Evolutionary conservation across 78 protist species (phyloP), one percentile per base, ranked within the genome.

Genomic region (Bodo saltans): DNA sequence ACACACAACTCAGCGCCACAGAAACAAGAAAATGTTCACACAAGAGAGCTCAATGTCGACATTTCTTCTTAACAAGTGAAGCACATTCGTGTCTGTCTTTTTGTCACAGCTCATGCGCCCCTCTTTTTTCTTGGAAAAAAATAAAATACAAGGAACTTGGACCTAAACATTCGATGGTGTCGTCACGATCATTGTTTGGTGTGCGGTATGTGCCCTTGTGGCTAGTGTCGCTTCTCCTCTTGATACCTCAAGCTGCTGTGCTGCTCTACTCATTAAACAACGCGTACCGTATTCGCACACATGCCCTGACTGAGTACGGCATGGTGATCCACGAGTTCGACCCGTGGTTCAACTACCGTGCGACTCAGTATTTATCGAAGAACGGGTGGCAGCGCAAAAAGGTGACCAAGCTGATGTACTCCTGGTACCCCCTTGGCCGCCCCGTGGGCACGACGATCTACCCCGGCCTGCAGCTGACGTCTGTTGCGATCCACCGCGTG

Each of bases 371-470:
- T 79, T 90, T 98, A 38, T 96, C 94, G 32, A 35, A 85, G 21
- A 69, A 95, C 69, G 98, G 99, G 37, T 75, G 85, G 72, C 60
- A 85, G 70, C 82, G 89, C 70, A 97, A 97, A 88, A 73, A 68
- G 86, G 92, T 93, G 90, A 97, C 99, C 99, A 96, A 94, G 78
- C 98, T 94, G 86, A 88, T 90, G 34, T 34, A 38, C 0, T 38
- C 94, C 21, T 97, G 99, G 99, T 98, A 97, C 75, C 99, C 99
- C 25, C 89, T 98, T 3, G 99, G 99, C 30, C 91, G 99, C 29
- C 87, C 88, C 33, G 97, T 98, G 30, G 99, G 99, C 52, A 90
- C 91, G 39, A 98, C 99, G 26, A 83, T 96, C 76, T 98, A 96
- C 89, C 99, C 99, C 26, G 98, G 89, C 35, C 90, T 98, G n/a